phyloP scores from a whole-genome alignment of 2,329 filamentous ascomycete genomes.

The Penicillium sp. region DNA sequence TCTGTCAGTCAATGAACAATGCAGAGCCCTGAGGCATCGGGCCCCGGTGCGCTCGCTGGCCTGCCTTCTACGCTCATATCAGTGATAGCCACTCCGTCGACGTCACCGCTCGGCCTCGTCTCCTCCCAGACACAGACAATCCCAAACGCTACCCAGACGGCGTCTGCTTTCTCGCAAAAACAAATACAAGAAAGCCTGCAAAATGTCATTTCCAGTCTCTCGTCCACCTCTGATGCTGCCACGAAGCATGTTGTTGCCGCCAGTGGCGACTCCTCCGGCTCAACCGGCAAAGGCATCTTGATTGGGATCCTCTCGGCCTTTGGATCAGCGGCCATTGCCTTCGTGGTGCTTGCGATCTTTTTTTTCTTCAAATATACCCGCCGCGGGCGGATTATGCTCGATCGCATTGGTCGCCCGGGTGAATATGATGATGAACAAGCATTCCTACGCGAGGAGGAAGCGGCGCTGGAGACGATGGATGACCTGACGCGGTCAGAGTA shows the following conservation, averaged over 20 bases:
- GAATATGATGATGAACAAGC: conserved; percentile 98
- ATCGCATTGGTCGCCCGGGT: conserved; percentile 87
- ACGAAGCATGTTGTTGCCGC: conserved; percentile 30
- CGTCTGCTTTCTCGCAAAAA: conserved; percentile 19
- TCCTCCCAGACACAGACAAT: conserved; percentile 8
- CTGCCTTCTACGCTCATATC: conserved; percentile 39
- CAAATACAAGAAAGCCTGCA: conserved; percentile 41
- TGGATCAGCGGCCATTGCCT: conserved; percentile 83
- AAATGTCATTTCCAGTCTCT: conserved; percentile 36
- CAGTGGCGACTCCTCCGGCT: conserved; percentile 50
- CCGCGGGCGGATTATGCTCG: conserved; percentile 85
- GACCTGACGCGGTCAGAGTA: conserved; percentile 90
- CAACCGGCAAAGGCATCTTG: conserved; percentile 75
- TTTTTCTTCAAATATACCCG: conserved; percentile 93
- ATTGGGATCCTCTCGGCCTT: conserved; percentile 95
- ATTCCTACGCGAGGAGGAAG: conserved; percentile 89
- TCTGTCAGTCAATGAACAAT: conserved; percentile 40
- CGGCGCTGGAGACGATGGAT: conserved; percentile 93
- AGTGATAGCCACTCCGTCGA: conserved; percentile 33
- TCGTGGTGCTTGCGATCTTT: conserved; percentile 75
- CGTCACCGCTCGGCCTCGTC: conserved; percentile 28
- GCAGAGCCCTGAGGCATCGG: conserved; percentile 44
- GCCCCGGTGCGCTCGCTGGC: conserved; percentile 37
- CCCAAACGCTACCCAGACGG: conserved; percentile 17
- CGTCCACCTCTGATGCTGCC: conserved; percentile 23